phyloP scores from a whole-genome alignment of 805 yeast genomes.

The Sugiyamaella floridensis region DNA sequence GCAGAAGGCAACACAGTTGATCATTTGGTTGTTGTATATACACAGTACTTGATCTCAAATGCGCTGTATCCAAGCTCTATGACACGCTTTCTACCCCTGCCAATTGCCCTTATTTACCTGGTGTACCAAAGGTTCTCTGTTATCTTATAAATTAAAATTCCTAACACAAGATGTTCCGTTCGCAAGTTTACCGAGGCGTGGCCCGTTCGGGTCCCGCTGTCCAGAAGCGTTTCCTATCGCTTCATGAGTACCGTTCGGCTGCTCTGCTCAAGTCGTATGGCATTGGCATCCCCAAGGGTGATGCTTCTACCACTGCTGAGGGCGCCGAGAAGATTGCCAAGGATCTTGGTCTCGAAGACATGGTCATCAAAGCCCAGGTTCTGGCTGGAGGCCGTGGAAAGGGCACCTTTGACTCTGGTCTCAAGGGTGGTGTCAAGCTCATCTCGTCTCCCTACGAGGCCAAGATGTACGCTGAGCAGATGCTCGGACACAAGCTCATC shows the following conservation, averaged over 20 bases:
- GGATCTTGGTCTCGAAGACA: slow-evolving; percentile 60
- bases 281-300: slow-evolving; percentile 86
- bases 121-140: not conserved
- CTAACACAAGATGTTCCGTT: not conserved
- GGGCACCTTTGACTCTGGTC: slow-evolving; percentile 93
- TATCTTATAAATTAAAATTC: not conserved
- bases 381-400: slow-evolving; percentile 99
- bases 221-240: slow-evolving; percentile 64
- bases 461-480: slow-evolving; percentile 72
- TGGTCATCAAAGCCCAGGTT: slow-evolving; percentile 97
- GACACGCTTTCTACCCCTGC: not conserved
- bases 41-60: not conserved
- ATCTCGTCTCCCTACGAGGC: slow-evolving; percentile 83
- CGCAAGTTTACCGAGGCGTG: not conserved
- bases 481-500: slow-evolving; percentile 87
- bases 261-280: slow-evolving; percentile 75
- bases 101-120: not conserved
- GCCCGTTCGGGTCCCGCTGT: not conserved
- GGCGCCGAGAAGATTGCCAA: slow-evolving; percentile 82
- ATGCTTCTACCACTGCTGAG: slow-evolving; percentile 81
- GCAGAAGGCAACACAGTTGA: not conserved
- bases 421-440: slow-evolving; percentile 93
- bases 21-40: not conserved
- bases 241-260: slow-evolving; percentile 96
- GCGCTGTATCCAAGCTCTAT: no score